Base-by-base conservation (phyloP, 2,329 filamentous ascomycete genomes). In the Hymenoscyphus albidus region DNA sequence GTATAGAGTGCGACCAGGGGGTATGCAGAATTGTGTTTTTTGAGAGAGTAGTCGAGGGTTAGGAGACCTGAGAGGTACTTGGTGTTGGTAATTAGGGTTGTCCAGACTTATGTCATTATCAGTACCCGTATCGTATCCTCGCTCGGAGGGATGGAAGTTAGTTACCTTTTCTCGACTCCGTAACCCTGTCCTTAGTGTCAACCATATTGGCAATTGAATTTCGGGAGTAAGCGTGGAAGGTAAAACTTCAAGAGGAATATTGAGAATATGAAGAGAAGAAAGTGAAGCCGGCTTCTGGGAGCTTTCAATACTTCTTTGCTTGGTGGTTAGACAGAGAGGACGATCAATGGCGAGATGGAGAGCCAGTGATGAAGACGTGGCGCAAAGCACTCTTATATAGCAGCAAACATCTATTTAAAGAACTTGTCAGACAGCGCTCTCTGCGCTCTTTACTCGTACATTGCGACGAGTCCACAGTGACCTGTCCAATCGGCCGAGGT, bases 1-100 rank as follows among this genome's bases (percentile, higher is more conserved):
- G 92, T 96, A 79, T 95, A 94, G 55, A 97, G 85, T 2, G 88
- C 92, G 54, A 96, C 80, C 64, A 96, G 86, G 2, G 92, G 92
- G 76, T 95, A 96, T 61, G 83, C 83, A 14, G 89, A 88, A 22
- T 80, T 76, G 64, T 82, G 79, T 69, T 82, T 81, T 72, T 87
- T 87, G 70, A 96, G 86, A 56, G 90, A 91, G 78, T 90, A 85
- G 74, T 93, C 84, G 67, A 97, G 88, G 1, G 91, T 92, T 62
- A 96, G 82, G 60, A 96, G 88, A 58, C 93, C 93, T 5, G 90
- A 84, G 66, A 96, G 87, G 77, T 96, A 96, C 72, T 83, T 82
- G 59, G 86, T 87, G 78, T 95, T 96, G 65, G 92, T 96, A 75
- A 97, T 93, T 70, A 96, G 83, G 12, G 88, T 91, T 35, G 91